Percentiles rank a stretch among this genome's conserved stretches.
Conservation (phyloP, 192 early-diverging fungal genomes). For the Chytriomyces confervae region DNA sequence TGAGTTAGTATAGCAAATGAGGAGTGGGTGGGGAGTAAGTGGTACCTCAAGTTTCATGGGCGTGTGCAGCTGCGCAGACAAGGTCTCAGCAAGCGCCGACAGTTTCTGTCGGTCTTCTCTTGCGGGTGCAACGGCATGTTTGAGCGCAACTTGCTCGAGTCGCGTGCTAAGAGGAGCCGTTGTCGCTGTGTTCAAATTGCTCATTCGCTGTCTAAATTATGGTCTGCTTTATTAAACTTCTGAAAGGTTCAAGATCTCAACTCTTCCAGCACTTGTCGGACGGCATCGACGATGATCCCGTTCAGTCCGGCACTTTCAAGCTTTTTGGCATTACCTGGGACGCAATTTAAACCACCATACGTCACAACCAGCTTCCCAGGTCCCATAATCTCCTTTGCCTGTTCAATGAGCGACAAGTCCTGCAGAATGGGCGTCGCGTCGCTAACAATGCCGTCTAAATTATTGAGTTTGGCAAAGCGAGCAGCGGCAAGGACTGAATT, state of each 20-base stretch:
- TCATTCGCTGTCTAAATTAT: no score
- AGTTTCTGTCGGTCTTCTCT: neutral
- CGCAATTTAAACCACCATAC: slow-evolving; percentile 31
- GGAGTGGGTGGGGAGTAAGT: neutral
- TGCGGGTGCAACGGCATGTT: neutral
- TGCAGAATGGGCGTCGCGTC: slow-evolving; percentile 44
- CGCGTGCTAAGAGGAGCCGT: neutral
- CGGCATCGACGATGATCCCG: slow-evolving; percentile 32
- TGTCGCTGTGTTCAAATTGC: neutral
- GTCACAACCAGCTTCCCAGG: slow-evolving; percentile 22
- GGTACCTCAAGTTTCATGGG: neutral
- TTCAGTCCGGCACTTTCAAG: slow-evolving; percentile 13
- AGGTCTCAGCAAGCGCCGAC: neutral
- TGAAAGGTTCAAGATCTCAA: neutral
- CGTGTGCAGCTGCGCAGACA: neutral
- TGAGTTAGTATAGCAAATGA: neutral
- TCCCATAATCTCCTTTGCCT: slow-evolving; percentile 27
- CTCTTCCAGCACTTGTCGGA: slow-evolving; percentile 25
- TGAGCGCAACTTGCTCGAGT: neutral
- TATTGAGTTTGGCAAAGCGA: slow-evolving; percentile 73
- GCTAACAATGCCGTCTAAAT: slow-evolving; percentile 81
- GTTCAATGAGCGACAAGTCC: neutral
- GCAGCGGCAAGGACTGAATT: slow-evolving; percentile 83
- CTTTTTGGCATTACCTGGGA: slow-evolving; percentile 20
- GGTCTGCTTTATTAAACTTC: no score